Evolutionary conservation across 2,329 filamentous ascomycete species (phyloP).

Genomic region (Coniochaeta sp.): DNA sequence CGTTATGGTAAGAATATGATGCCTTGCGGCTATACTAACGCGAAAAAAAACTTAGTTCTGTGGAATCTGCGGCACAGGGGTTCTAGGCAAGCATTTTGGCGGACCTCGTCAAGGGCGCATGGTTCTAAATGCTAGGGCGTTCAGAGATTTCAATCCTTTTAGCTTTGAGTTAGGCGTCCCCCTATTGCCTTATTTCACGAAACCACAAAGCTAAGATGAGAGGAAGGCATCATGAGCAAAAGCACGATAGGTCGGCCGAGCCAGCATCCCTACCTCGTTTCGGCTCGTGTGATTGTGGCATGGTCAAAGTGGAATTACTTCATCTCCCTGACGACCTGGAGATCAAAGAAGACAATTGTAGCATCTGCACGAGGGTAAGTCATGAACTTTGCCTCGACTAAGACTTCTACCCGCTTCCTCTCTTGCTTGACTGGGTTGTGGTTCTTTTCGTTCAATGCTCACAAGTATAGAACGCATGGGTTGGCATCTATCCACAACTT

Average conservation of each 20-base stretch:
- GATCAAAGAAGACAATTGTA: background rate
- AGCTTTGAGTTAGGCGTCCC: background rate
- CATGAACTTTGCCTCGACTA: too few species aligned
- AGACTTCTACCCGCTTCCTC: too few species aligned
- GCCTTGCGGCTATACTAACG: background rate
- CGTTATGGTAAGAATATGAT: too few species aligned
- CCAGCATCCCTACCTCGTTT: background rate
- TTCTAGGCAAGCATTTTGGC: background rate
- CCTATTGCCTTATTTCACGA: background rate
- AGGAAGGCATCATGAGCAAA: background rate
- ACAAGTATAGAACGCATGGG: constrained; percentile 15
- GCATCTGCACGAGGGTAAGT: background rate
- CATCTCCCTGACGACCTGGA: background rate
- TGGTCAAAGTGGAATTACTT: background rate
- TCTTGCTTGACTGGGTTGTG: too few species aligned
- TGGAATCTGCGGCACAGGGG: background rate
- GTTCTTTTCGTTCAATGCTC: background rate
- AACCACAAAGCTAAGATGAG: too few species aligned
- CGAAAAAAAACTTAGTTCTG: background rate
- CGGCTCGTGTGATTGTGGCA: background rate
- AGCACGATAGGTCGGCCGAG: background rate
- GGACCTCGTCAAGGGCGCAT: background rate
- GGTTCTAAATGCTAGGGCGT: background rate
- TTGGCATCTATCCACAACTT: constrained; percentile 19
- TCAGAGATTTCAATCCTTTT: background rate